Evolutionary conservation across 257 asterid genomes (phyloP), one percentile per base, ranked within the genome.

Genomic region (Nicotiana attenuata): DNA sequence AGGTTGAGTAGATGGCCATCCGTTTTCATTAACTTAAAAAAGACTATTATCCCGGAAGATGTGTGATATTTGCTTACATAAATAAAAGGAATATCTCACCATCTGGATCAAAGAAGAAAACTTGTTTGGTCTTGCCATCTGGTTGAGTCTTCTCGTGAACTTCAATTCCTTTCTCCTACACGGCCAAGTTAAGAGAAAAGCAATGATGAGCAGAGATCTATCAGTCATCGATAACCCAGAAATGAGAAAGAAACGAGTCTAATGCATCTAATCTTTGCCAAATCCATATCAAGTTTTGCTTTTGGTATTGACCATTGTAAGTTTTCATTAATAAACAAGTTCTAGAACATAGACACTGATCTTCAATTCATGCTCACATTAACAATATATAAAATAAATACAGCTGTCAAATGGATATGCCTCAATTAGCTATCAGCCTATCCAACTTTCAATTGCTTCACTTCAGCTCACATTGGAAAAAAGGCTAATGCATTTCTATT

Each of bases 91-190:
- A 59, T 52, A 7, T 69, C 92, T 89, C 60, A 95, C 99, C 98
- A 81, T 95, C 99, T 81, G 97, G 98, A 88, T 95, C 98, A 56
- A 95, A 95, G 94, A 95, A 93, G 91, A 95, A 95, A 0, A 81
- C 97, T 81, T 92, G 98, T 77, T 90, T 95, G 68, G 89, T 87
- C 81, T 89, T 91, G 88, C 97, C 92, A 84, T 93, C 97, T 9
- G 96, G 92, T 29, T 82, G 94, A 65, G 83, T 85, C 87, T 1
- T 84, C 87, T 91, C 94, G 15, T 91, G 89, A 26, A 89, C 50
- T 24, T 90, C 80, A 82, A 95, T 89, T 65, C 97, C 97, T 85
- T 88, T 93, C 64, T 91, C 97, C 99, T 95, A 82, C 59, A 82
- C 47, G 61, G 6, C 41, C 53, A 45, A 24, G 29, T 50, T 20